These are phyloP conservation scores for Phytophthora macrochlamydospora DNA, from an alignment of 352 stramenopile species.

Conservation along the genomic window DNA sequence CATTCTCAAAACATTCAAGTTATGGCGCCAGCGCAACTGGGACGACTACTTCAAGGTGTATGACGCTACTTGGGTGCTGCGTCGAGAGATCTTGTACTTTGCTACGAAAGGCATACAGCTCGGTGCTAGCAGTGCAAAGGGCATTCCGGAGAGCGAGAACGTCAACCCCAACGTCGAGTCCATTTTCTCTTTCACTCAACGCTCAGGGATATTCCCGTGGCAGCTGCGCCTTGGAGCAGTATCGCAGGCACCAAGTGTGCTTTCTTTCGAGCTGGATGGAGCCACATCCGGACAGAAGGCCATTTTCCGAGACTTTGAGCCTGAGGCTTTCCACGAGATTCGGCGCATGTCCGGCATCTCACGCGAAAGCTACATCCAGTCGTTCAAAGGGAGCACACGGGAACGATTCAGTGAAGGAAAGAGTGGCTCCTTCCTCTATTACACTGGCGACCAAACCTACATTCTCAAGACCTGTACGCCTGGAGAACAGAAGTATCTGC, in stretches of 20 bases:
- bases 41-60: constrained; percentile 89
- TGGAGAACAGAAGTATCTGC: constrained; percentile 81
- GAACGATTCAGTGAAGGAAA: constrained; percentile 92
- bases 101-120: constrained; percentile 83
- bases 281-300: constrained; percentile 64
- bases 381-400: constrained; percentile 77
- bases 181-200: constrained; percentile 73
- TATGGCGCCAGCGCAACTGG: constrained; percentile 85
- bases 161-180: constrained; percentile 45
- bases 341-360: constrained; percentile 81
- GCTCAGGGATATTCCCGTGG: constrained; percentile 72
- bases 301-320: constrained; percentile 87
- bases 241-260: constrained; percentile 51
- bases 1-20: constrained; percentile 60
- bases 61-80: constrained; percentile 83
- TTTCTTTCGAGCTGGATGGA: constrained; percentile 77
- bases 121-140: constrained; percentile 40
- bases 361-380: constrained; percentile 74
- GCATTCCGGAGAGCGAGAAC: constrained; percentile 37
- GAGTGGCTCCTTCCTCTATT: constrained; percentile 90
- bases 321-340: constrained; percentile 82
- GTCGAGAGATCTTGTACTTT: constrained; percentile 85
- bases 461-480: constrained; percentile 91
- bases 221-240: constrained; percentile 52
- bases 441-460: constrained; percentile 87